These are phyloP conservation scores for Podaxis carcinomalis DNA, from an alignment of 768 basidiomycete genomes.

Conservation along the genomic window DNA sequence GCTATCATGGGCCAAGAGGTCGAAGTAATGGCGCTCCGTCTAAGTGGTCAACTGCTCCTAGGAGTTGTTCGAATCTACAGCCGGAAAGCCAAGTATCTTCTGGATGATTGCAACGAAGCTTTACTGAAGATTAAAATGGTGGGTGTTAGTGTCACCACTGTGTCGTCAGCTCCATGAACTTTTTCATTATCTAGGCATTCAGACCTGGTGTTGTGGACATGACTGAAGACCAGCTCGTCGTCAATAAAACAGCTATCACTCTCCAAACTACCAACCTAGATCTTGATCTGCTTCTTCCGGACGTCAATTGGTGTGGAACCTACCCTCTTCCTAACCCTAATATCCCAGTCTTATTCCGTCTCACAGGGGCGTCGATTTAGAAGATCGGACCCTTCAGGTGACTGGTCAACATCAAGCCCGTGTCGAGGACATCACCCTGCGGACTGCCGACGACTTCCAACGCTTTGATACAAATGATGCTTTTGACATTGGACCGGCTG, in stretches of 20 bases:
- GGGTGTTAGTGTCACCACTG: not conserved
- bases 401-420: conserved; percentile 82
- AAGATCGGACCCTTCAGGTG: conserved; percentile 58
- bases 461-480: conserved; percentile 65
- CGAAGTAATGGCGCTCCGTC: conserved; percentile 88
- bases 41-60: conserved; percentile 94
- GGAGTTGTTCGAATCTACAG: conserved; percentile 98
- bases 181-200: conserved; percentile 60
- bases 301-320: conserved; percentile 64
- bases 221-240: conserved; percentile 89
- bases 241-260: conserved; percentile 86
- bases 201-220: conserved; percentile 94
- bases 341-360: conserved; percentile 9
- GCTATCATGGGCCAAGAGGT: conserved; percentile 94
- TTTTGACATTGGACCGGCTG: conserved; percentile 76
- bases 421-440: conserved; percentile 85
- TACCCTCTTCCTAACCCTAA: not conserved
- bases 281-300: conserved; percentile 74
- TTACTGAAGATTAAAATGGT: conserved; percentile 95
- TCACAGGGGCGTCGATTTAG: conserved; percentile 77
- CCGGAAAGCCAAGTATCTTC: conserved; percentile 93
- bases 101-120: conserved; percentile 98
- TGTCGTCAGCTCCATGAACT: conserved; percentile 3
- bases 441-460: conserved; percentile 67
- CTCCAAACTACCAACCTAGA: conserved; percentile 75